These are phyloP conservation scores for Magnolia kwangsiensis DNA, from an alignment of 164 flowering plant species.

Conservation along the genomic window DNA sequence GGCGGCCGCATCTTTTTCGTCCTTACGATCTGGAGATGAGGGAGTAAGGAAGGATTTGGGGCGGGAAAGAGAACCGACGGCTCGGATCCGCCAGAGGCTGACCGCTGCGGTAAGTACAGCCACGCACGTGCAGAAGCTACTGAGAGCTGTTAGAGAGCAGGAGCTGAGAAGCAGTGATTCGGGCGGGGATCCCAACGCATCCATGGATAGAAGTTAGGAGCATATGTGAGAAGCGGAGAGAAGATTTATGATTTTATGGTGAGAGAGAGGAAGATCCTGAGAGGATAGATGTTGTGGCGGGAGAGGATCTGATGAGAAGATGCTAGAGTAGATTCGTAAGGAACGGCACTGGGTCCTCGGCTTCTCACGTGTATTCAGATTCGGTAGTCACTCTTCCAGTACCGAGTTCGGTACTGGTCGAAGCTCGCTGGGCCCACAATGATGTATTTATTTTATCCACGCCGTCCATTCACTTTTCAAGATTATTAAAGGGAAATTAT, in stretches of 20 bases:
- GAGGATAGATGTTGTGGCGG: background rate
- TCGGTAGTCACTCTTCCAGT: too few relatives aligned
- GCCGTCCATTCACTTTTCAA: too few relatives aligned
- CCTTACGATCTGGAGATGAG: background rate
- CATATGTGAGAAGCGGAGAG: background rate
- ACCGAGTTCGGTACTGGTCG: too few relatives aligned
- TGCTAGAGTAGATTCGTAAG: background rate
- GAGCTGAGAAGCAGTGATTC: constrained; percentile 4
- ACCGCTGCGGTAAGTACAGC: constrained; percentile 8
- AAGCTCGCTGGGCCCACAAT: too few relatives aligned
- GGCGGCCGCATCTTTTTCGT: background rate
- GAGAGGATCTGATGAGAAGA: background rate
- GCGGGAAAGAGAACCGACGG: background rate
- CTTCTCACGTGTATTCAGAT: too few relatives aligned
- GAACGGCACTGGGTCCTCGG: too few relatives aligned
- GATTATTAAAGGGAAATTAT: too few relatives aligned
- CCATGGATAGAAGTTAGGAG: background rate
- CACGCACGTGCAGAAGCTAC: constrained; percentile 4
- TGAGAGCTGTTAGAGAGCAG: background rate
- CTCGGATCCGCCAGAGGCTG: constrained; percentile 11
- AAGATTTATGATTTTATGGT: background rate
- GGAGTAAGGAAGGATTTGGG: background rate
- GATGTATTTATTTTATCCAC: too few relatives aligned
- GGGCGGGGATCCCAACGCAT: background rate
- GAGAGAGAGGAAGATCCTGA: background rate